These are phyloP conservation scores for Lepraria neglecta DNA, from an alignment of 495 filamentous ascomycete genomes.

Conservation along the genomic window DNA sequence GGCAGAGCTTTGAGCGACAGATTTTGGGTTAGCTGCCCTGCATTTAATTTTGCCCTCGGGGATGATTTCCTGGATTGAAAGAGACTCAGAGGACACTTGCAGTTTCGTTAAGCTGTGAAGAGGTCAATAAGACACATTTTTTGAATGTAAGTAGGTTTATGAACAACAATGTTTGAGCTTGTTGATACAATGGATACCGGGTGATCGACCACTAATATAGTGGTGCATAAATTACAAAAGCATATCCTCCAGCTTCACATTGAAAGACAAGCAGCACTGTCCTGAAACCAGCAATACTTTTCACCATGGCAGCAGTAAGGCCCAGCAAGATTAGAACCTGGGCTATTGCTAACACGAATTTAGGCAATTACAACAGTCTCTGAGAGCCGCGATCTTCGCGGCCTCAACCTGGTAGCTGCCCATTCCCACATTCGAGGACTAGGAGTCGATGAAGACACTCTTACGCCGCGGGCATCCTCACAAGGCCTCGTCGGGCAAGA, in stretches of 20 bases:
- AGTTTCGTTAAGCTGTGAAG: too few relatives aligned
- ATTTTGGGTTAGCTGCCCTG: too few relatives aligned
- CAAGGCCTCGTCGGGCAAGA: conserved; percentile 97
- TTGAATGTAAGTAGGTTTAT: too few relatives aligned
- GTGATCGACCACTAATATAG: conserved; percentile 7
- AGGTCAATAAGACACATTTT: too few relatives aligned
- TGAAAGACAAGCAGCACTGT: neutral
- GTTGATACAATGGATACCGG: neutral
- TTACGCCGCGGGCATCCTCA: conserved; percentile 78
- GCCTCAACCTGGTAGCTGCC: conserved; percentile 92
- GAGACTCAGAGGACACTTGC: too few relatives aligned
- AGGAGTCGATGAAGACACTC: conserved; percentile 84
- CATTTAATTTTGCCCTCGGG: too few relatives aligned
- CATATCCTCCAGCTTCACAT: neutral
- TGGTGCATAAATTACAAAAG: neutral
- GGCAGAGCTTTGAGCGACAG: too few relatives aligned
- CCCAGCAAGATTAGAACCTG: neutral
- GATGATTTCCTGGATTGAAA: too few relatives aligned
- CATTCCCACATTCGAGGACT: conserved; percentile 97
- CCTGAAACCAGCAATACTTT: too few relatives aligned
- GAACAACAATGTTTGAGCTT: too few relatives aligned
- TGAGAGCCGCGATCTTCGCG: conserved; percentile 88
- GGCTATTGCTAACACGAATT: neutral
- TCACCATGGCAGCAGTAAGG: conserved; percentile 15
- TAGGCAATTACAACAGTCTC: conserved; percentile 88